Evolutionary conservation across 257 asterid species (phyloP), one percentile per base, ranked within the genome.

Genomic region (Sherardia arvensis): DNA sequence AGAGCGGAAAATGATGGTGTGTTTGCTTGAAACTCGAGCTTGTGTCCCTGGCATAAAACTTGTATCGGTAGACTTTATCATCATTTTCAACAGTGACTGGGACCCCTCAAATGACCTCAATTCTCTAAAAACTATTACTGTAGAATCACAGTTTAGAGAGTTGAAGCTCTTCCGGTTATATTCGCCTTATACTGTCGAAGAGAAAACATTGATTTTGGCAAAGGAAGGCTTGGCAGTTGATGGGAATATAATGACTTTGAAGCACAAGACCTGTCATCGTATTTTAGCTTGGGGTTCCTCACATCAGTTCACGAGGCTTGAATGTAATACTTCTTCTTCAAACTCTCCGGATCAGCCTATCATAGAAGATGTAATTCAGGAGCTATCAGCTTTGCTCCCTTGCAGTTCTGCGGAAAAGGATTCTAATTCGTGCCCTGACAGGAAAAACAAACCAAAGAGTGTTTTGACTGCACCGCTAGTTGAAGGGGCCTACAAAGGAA

Each of bases 41-140:
- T 82, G 88, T 72, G 1, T 48, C 45, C 75, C 82, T 55, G 77
- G 85, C 75, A 61, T 71, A 12, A 75, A 69, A 38, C 80, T 87
- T 21, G 53, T 61, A 14, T 77, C 77, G 26, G 40, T 84, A 29
- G 92, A 84, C 69, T 29, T 66, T 4, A 72, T 84, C 36, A 68
- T 82, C 53, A 48, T 84, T 36, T 84, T 84, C 75, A 80, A 82
- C 76, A 82, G 87, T 73, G 84, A 82, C 69, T 82, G 84, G 85
- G 88, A 84, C 55, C 87, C 95, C 26, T 45, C 54, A 51, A 82
- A 79, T 61, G 92, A 84, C 68, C 69, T 82, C 54, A 82, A 76
- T 70, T 81, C 85, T 61, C 73, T 84, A 71, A 80, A 76, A 71
- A 82, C 43, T 81, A 69, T 84, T 62, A 64, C 70, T 15, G 68